phyloP scores from a whole-genome alignment of 306 rosid species.

The Urtica urens region DNA sequence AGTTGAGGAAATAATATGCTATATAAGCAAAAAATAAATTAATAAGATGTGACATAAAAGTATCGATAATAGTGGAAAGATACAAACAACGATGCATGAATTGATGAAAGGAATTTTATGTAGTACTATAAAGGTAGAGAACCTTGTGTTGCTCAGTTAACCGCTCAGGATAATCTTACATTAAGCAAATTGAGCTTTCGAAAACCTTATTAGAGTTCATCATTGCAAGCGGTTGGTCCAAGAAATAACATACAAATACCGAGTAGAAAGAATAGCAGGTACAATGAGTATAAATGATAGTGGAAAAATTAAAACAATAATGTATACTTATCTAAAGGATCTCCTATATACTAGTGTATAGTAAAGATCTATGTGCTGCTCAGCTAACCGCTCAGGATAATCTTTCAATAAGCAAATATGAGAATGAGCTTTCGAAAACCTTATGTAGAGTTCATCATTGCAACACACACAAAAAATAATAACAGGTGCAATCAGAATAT shows the following conservation, averaged over 20 bases:
- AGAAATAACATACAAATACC: too few species aligned
- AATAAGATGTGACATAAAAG: too few species aligned
- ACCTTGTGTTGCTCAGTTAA: slow-evolving; percentile 14
- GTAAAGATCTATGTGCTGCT: not conserved
- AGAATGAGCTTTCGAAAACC: not conserved
- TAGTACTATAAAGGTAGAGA: too few species aligned
- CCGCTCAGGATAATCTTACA: slow-evolving; percentile 10
- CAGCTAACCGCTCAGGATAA: slow-evolving; percentile 15
- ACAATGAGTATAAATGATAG: too few species aligned
- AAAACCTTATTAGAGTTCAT: slow-evolving; percentile 1
- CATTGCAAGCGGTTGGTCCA: too few species aligned
- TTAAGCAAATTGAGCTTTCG: slow-evolving; percentile 5
- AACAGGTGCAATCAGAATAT: too few species aligned
- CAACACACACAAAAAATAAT: too few species aligned
- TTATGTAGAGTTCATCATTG: slow-evolving; percentile 11
- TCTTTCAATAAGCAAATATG: slow-evolving; percentile 6
- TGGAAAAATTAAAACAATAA: not conserved
- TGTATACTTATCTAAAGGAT: not conserved
- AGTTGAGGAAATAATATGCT: too few species aligned
- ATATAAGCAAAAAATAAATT: too few species aligned
- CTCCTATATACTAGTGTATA: not conserved
- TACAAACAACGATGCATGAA: not conserved
- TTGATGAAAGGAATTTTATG: not conserved
- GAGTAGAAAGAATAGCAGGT: too few species aligned
- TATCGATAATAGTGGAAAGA: too few species aligned